Evolutionary conservation across 2,329 filamentous ascomycete species (phyloP).

Genomic region (Aspergillus tanneri): DNA sequence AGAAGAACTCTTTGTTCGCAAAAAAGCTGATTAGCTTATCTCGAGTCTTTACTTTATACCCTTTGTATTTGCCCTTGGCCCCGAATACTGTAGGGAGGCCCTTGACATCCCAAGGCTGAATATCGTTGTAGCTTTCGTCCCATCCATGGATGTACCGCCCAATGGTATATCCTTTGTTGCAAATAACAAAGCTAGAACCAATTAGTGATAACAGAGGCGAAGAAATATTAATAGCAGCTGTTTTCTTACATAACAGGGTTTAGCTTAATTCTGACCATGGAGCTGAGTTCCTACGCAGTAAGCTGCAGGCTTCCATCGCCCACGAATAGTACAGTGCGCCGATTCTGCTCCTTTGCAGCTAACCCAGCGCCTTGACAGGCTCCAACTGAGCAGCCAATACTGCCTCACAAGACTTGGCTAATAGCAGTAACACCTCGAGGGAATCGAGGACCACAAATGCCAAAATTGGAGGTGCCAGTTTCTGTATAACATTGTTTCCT

Average conservation of each 20-base stretch:
- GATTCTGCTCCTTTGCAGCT: conserved; percentile 66
- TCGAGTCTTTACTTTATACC: conserved; percentile 67
- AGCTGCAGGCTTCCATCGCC: conserved; percentile 86
- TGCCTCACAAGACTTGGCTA: conserved; percentile 73
- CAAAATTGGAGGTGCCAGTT: conserved; percentile 85
- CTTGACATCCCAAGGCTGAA: conserved; percentile 71
- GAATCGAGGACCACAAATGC: conserved; percentile 82
- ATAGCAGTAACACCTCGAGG: conserved; percentile 74
- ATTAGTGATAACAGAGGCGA: conserved; percentile 34
- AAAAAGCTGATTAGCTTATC: conserved; percentile 67
- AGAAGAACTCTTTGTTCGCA: conserved; percentile 60
- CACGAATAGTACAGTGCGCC: conserved; percentile 77
- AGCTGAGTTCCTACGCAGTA: conserved; percentile 79
- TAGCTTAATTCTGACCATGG: conserved; percentile 73
- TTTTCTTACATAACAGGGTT: conserved; percentile 69
- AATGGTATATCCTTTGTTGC: conserved; percentile 87
- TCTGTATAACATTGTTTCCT: conserved; percentile 78
- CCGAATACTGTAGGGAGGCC: conserved; percentile 68
- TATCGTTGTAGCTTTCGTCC: conserved; percentile 77
- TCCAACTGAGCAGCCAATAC: conserved; percentile 65
- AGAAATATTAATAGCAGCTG: neutral
- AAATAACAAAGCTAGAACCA: conserved; percentile 64
- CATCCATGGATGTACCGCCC: conserved; percentile 85
- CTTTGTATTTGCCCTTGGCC: conserved; percentile 58
- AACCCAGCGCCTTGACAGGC: conserved; percentile 68